Conservation (phyloP, 2,329 filamentous ascomycete species). For the Colletotrichum orbiculare region DNA sequence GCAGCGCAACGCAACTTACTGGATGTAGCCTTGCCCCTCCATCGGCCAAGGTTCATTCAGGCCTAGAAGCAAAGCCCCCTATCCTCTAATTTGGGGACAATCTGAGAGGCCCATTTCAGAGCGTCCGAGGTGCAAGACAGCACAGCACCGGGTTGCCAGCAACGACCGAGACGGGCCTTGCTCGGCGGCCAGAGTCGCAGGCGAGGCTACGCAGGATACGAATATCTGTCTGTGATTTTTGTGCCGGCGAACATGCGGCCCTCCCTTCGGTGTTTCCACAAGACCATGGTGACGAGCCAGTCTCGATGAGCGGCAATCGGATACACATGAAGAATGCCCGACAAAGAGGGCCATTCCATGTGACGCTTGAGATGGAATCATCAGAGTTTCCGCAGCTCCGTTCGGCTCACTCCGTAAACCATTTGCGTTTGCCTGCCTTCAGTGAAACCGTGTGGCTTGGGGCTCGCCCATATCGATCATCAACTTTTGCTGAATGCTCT, state of each 20-base stretch:
- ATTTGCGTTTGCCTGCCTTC: conserved; percentile 8
- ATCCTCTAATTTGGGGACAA: not conserved
- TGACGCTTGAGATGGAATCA: conserved; percentile 21
- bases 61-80: conserved; percentile 9
- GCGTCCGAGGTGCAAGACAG: conserved; percentile 5
- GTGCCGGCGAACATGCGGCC: too few relatives aligned
- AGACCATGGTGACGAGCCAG: too few relatives aligned
- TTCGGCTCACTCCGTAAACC: conserved; percentile 5
- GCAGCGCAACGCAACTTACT: conserved; percentile 17
- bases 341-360: too few relatives aligned
- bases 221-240: too few relatives aligned
- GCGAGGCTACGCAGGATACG: too few relatives aligned
- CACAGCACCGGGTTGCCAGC: not conserved
- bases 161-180: not conserved
- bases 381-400: conserved; percentile 20
- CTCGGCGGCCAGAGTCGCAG: not conserved
- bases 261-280: too few relatives aligned
- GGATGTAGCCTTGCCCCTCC: conserved; percentile 5
- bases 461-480: conserved; percentile 13
- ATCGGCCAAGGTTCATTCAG: not conserved
- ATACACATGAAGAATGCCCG: too few relatives aligned
- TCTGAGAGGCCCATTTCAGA: conserved; percentile 3
- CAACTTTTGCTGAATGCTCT: not conserved
- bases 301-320: too few relatives aligned
- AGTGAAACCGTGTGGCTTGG: conserved; percentile 28